Evolutionary conservation across 1,284 basidiomycete genomes (phyloP).

Genomic region (Fomitiporia mediterranea): DNA sequence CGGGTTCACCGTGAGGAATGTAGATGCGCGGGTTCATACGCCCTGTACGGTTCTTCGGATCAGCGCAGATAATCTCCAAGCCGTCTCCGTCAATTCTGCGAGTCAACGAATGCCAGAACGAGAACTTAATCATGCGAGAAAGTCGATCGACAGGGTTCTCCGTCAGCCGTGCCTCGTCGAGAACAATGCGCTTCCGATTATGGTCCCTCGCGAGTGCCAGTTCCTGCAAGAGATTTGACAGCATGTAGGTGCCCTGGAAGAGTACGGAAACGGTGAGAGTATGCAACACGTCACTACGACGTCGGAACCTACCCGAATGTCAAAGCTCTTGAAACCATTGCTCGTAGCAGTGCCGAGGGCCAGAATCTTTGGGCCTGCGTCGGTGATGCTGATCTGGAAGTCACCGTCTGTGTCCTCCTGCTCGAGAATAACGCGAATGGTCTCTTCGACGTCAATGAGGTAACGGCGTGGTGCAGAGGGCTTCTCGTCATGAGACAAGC

Average conservation of each 20-base stretch:
- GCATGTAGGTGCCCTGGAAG: conserved; percentile 92
- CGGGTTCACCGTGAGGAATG: conserved; percentile 86
- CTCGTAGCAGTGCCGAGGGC: conserved; percentile 93
- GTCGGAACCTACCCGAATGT: conserved; percentile 74
- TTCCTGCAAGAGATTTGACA: conserved; percentile 98
- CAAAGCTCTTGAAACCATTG: conserved; percentile 96
- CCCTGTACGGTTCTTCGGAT: conserved; percentile 93
- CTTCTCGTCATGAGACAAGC: conserved; percentile 85
- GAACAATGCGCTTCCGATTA: conserved; percentile 90
- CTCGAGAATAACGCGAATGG: conserved; percentile 91
- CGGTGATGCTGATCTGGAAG: conserved; percentile 94
- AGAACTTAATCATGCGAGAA: conserved; percentile 96
- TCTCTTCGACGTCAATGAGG: conserved; percentile 98
- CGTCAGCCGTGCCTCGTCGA: conserved; percentile 94
- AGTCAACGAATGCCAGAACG: conserved; percentile 97
- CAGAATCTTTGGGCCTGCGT: conserved; percentile 96
- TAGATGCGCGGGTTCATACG: conserved; percentile 90
- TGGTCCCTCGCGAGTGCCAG: conserved; percentile 94
- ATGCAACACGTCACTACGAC: conserved; percentile 3
- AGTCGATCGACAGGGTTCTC: conserved; percentile 98
- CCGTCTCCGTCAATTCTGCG: conserved; percentile 96
- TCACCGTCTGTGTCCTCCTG: conserved; percentile 98
- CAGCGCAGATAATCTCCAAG: conserved; percentile 92
- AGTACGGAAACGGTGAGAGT: neutral
- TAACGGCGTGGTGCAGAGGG: conserved; percentile 78